These are phyloP conservation scores for Rhizopus sp. DNA, from an alignment of 371 early-diverging fungal genomes.

Conservation along the genomic window DNA sequence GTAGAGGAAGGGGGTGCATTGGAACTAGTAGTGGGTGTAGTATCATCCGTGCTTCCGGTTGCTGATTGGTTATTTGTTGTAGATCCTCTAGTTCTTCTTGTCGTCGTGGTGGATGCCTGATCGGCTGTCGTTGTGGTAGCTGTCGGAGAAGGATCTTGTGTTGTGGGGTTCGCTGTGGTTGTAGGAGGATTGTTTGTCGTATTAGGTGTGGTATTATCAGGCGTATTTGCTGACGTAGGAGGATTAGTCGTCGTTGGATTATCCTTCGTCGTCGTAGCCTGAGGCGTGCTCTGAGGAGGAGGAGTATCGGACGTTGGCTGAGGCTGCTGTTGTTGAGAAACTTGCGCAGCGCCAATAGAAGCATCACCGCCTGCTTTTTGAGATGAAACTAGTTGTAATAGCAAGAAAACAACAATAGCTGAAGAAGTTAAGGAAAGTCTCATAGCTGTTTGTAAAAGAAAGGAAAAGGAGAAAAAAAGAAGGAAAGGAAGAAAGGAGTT, in stretches of 20 bases:
- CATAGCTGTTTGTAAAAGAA: neutral
- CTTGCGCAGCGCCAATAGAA: constrained; percentile 3
- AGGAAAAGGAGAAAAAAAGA: neutral
- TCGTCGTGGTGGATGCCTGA: neutral
- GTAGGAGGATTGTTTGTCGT: neutral
- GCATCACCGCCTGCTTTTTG: constrained; percentile 3
- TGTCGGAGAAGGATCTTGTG: neutral
- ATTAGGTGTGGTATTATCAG: neutral
- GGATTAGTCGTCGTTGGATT: constrained; percentile 5
- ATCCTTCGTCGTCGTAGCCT: neutral
- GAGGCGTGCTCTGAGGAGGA: neutral
- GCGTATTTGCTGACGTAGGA: constrained; percentile 2
- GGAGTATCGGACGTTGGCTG: constrained; percentile 4
- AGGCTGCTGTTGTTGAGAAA: neutral
- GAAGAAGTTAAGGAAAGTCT: constrained; percentile 6
- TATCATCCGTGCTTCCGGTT: neutral
- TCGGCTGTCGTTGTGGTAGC: constrained; percentile 7
- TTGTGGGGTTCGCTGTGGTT: constrained; percentile 4
- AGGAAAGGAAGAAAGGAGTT: neutral
- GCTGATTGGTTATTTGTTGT: neutral
- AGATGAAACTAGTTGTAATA: constrained; percentile 7
- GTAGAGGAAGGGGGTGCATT: neutral
- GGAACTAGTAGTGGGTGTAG: constrained; percentile 1
- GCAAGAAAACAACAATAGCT: constrained; percentile 5
- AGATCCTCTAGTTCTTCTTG: neutral